These are phyloP conservation scores for Fremontodendron californicum DNA, from an alignment of 345 rosid genomes.

Conservation along the genomic window DNA sequence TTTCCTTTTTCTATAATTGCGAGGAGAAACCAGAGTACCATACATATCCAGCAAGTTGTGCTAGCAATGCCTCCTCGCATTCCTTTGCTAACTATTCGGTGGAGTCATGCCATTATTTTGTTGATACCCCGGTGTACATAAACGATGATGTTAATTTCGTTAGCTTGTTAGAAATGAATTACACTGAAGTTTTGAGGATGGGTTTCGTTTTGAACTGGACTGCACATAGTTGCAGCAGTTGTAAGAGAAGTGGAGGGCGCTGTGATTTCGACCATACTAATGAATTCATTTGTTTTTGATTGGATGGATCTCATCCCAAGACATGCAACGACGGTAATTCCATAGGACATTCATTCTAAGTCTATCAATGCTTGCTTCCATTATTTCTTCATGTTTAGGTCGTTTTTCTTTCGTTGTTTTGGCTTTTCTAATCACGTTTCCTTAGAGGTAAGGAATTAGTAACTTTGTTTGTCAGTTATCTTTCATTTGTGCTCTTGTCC, in stretches of 20 bases:
- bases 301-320: conserved; percentile 30
- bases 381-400: not conserved
- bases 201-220: conserved; percentile 57
- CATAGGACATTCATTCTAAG: not conserved
- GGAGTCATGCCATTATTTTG: conserved; percentile 27
- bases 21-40: not conserved
- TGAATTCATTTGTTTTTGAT: conserved; percentile 46
- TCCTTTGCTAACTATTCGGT: conserved; percentile 32
- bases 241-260: conserved; percentile 43
- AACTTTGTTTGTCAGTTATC: too few species aligned
- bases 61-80: conserved; percentile 16
- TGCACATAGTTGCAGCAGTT: conserved; percentile 37
- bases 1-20: conserved; percentile 49
- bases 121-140: conserved; percentile 27
- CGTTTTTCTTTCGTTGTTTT: not conserved
- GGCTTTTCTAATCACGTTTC: too few species aligned
- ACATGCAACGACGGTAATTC: conserved; percentile 50
- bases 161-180: conserved; percentile 6
- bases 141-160: not conserved
- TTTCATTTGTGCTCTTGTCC: too few species aligned
- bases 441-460: too few species aligned
- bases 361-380: not conserved
- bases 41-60: conserved; percentile 29
- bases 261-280: conserved; percentile 36
- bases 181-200: conserved; percentile 33